phyloP scores from a whole-genome alignment of 305 asterid species.

The Solanum aculeatissimum region DNA sequence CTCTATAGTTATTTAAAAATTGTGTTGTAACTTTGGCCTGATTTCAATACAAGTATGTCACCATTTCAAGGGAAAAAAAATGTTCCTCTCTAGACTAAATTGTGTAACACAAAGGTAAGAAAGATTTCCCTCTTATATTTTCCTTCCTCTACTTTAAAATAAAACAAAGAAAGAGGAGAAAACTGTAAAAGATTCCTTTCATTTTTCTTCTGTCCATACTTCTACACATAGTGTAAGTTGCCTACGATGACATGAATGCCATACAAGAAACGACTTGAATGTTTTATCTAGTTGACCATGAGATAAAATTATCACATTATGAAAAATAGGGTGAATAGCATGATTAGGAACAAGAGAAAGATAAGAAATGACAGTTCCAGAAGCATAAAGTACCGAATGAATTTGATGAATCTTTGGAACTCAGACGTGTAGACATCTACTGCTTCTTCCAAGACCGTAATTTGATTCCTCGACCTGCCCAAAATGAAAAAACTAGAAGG shows the following conservation, averaged over 20 bases:
- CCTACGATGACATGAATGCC: not conserved
- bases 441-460: constrained; percentile 64
- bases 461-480: constrained; percentile 52
- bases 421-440: constrained; percentile 67
- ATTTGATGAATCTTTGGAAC: constrained; percentile 68
- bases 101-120: not conserved
- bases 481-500: constrained; percentile 9
- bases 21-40: not conserved
- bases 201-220: not conserved
- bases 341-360: not conserved
- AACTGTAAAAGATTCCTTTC: not conserved
- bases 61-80: not conserved
- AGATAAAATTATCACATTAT: not conserved
- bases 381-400: constrained; percentile 50
- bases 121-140: not conserved
- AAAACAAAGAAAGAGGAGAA: not conserved
- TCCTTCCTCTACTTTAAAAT: not conserved
- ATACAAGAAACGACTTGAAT: not conserved
- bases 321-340: not conserved
- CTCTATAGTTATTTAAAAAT: not conserved
- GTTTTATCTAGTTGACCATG: not conserved
- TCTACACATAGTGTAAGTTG: not conserved
- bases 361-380: not conserved
- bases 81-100: not conserved
- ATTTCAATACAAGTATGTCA: not conserved